Base-by-base conservation (phyloP, 2,329 filamentous ascomycete species). In the Talaromyces sp. region DNA sequence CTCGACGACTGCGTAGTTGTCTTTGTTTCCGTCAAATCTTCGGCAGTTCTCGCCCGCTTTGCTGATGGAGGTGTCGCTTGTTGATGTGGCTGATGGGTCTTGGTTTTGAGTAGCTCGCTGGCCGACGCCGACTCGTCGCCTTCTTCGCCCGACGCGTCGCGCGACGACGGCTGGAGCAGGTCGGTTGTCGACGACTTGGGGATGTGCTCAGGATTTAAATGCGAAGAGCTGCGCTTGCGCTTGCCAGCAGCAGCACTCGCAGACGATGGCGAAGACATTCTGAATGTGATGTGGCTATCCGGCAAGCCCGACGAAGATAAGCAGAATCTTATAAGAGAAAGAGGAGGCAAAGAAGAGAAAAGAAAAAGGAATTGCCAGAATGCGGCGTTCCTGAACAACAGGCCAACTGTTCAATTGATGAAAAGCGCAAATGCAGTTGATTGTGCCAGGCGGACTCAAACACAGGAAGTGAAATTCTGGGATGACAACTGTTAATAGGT, bases 61-160 rank as follows among this genome's bases (percentile, higher is more conserved):
- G 44, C 19, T 25, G 82, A 80, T 64, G 91, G 85, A 51, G 87
- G 87, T 25, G 71, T 65, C 84, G 81, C 64, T 84, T 82, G 65
- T 65, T 67, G 39, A 68, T 60, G 79, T 72, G 57, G 53, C 49
- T 81, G 77, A 84, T 84, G 73, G 85, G 84, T 68, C 84, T 85
- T 60, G 68, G 28, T 17, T n/a, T 27, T 68, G 52, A 2, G 67
- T 63, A 54, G 27, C 28, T 65, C 66, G 32, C 63, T 75, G 44
- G 81, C 78, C 39, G 81, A 83, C 58, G 89, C 85, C 17, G 88
- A 88, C 67, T 91, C 90, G 69, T 89, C 88, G 69, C 85, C 88
- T 73, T 93, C 91, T 78, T 96, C 91, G 66, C 84, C 90, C 17
- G 91, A 93, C 63, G 90, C 90, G 78, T 96, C 91, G 72, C 90